Evolutionary conservation across 768 basidiomycete genomes (phyloP).

Genomic region (Sporobolomyces phaffii): DNA sequence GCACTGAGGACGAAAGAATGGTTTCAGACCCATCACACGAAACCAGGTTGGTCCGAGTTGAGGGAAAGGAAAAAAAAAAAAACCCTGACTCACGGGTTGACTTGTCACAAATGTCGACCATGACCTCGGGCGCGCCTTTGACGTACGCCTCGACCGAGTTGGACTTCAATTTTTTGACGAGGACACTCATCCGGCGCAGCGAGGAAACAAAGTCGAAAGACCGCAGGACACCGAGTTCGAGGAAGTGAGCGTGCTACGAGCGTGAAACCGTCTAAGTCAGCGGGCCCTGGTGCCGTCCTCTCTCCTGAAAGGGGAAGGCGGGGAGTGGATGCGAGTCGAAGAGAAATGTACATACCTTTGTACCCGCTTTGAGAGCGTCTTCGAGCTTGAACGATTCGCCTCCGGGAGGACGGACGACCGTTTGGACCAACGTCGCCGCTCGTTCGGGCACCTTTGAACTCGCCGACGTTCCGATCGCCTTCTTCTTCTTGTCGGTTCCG

Average conservation of each 20-base stretch:
- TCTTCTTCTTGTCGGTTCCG: constrained; percentile 9
- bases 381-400: constrained; percentile 81
- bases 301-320: not conserved
- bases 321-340: not conserved
- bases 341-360: constrained; percentile 55
- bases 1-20: constrained; percentile 56
- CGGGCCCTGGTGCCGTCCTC: too few species aligned
- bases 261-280: not conserved
- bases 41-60: too few species aligned
- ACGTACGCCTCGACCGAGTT: constrained; percentile 95
- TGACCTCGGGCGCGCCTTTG: constrained; percentile 98
- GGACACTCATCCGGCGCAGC: constrained; percentile 90
- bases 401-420: constrained; percentile 92
- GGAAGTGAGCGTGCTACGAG: constrained; percentile 81
- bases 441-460: constrained; percentile 48
- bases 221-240: constrained; percentile 91
- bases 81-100: constrained; percentile 65
- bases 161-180: constrained; percentile 91
- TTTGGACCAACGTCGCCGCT: constrained; percentile 87
- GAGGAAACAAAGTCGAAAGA: constrained; percentile 94
- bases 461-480: not conserved
- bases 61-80: not conserved
- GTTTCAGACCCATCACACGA: too few species aligned
- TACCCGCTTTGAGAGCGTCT: constrained; percentile 72
- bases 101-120: constrained; percentile 87